Evolutionary conservation across 495 filamentous ascomycete species (phyloP).

Genomic region (Aspergillus nidulans): DNA sequence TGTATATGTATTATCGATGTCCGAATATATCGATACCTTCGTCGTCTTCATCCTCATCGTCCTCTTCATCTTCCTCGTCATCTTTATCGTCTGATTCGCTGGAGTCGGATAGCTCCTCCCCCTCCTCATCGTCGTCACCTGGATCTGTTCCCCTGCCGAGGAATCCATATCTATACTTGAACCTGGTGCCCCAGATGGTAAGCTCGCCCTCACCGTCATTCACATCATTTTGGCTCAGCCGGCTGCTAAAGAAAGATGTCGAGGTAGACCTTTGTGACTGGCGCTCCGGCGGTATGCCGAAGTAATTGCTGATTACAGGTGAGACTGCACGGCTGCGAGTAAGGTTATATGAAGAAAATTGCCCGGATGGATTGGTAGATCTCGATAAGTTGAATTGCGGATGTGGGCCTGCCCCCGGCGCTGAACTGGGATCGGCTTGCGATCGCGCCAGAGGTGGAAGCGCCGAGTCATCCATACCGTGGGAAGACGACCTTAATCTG

Average conservation of each 20-base stretch:
- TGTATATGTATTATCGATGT: constrained; percentile 49
- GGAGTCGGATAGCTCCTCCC: constrained; percentile 33
- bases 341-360: constrained; percentile 35
- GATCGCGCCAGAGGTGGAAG: constrained; percentile 25
- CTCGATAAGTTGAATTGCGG: constrained; percentile 25
- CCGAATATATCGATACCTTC: constrained; percentile 66
- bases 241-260: constrained; percentile 34
- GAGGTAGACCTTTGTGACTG: constrained; percentile 30
- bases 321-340: constrained; percentile 37
- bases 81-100: constrained; percentile 35
- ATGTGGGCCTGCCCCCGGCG: constrained; percentile 23
- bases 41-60: constrained; percentile 50
- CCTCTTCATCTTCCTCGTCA: constrained; percentile 45
- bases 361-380: constrained; percentile 22
- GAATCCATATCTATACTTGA: constrained; percentile 41
- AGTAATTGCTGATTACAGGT: constrained; percentile 42
- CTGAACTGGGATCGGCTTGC: constrained; percentile 31
- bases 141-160: constrained; percentile 29
- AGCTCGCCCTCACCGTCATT: constrained; percentile 57
- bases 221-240: constrained; percentile 32
- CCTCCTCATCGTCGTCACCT: constrained; percentile 38
- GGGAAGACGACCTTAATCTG: constrained; percentile 29
- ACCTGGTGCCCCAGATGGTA: constrained; percentile 59
- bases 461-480: constrained; percentile 21
- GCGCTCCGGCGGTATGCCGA: constrained; percentile 39